Percentiles rank a stretch among this genome's conserved stretches.
These are phyloP conservation scores for Podospora pseudoanserina DNA, from an alignment of 495 filamentous ascomycete genomes.

Conservation along the genomic window DNA sequence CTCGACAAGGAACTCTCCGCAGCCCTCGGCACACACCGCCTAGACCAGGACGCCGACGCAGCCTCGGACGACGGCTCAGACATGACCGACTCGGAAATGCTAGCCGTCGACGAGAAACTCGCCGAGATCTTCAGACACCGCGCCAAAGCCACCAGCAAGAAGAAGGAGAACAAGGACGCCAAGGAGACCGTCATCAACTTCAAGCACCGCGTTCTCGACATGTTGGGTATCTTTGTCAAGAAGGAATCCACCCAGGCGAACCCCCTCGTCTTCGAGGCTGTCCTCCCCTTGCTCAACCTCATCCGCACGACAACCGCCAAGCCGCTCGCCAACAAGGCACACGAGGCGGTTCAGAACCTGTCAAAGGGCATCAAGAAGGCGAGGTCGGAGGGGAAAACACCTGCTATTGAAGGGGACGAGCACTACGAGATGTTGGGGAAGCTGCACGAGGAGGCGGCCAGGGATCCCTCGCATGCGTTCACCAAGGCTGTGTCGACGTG, in stretches of 20 bases:
- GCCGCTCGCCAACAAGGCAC: slow-evolving; percentile 68
- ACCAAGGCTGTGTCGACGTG: slow-evolving; percentile 47
- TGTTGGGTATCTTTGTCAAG: slow-evolving; percentile 82
- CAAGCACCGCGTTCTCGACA: slow-evolving; percentile 87
- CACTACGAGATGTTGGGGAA: slow-evolving; percentile 57
- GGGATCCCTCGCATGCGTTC: slow-evolving; percentile 51
- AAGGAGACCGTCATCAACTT: slow-evolving; percentile 90
- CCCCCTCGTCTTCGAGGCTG: slow-evolving; percentile 58
- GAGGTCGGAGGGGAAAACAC: slow-evolving; percentile 20
- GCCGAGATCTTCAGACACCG: slow-evolving; percentile 78
- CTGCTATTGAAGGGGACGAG: slow-evolving; percentile 33
- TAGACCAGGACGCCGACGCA: slow-evolving; percentile 49
- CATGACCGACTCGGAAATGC: slow-evolving; percentile 96
- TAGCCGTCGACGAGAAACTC: slow-evolving; percentile 77
- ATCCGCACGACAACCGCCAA: slow-evolving; percentile 59
- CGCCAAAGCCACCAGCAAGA: slow-evolving; percentile 53
- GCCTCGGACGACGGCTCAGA: slow-evolving; percentile 61
- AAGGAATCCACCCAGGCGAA: slow-evolving; percentile 64
- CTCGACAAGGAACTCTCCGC: slow-evolving; percentile 77
- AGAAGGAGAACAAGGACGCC: slow-evolving; percentile 78
- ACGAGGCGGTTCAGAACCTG: slow-evolving; percentile 62
- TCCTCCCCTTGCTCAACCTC: slow-evolving; percentile 57
- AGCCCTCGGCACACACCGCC: slow-evolving; percentile 62
- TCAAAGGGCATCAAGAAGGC: slow-evolving; percentile 65
- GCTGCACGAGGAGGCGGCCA: slow-evolving; percentile 69